phyloP scores from a whole-genome alignment of 2,329 filamentous ascomycete species.

The Xylariaceae sp. region DNA sequence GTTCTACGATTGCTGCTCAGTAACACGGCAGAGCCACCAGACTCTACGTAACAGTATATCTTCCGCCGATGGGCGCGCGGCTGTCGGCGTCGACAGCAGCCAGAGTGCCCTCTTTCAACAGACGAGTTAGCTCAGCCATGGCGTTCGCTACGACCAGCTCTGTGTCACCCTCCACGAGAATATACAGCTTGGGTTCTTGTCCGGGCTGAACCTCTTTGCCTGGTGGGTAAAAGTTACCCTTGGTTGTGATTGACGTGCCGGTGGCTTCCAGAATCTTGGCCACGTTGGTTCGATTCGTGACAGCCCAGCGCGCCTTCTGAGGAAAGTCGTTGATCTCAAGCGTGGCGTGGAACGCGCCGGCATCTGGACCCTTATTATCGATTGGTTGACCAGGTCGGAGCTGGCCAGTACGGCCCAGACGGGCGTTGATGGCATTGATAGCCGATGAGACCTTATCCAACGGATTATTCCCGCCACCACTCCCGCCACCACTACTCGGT shows the following conservation, averaged over 20 bases:
- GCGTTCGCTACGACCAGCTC: conserved; percentile 87
- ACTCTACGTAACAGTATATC: conserved; percentile 75
- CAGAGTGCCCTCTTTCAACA: conserved; percentile 85
- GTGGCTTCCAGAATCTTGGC: conserved; percentile 95
- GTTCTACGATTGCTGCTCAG: too few relatives aligned
- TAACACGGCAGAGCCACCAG: not conserved
- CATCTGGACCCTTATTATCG: conserved; percentile 97
- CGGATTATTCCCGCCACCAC: conserved; percentile 51
- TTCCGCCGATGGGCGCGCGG: conserved; percentile 69
- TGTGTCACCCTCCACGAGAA: conserved; percentile 94
- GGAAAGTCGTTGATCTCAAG: conserved; percentile 99
- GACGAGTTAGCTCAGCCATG: conserved; percentile 80
- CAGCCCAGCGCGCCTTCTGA: conserved; percentile 96
- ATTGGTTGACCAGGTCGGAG: conserved; percentile 89
- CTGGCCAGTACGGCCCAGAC: conserved; percentile 82
- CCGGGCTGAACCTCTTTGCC: conserved; percentile 74
- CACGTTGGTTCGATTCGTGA: conserved; percentile 97
- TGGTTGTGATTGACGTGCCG: conserved; percentile 93
- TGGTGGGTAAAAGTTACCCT: conserved; percentile 80
- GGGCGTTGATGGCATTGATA: conserved; percentile 83
- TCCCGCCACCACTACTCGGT: conserved; percentile 11
- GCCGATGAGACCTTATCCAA: conserved; percentile 87
- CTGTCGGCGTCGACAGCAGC: conserved; percentile 83
- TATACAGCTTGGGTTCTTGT: conserved; percentile 90
- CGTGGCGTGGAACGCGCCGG: conserved; percentile 92